Evolutionary conservation across 164 flowering plant genomes (phyloP).

Genomic region (Umbellularia californica): DNA sequence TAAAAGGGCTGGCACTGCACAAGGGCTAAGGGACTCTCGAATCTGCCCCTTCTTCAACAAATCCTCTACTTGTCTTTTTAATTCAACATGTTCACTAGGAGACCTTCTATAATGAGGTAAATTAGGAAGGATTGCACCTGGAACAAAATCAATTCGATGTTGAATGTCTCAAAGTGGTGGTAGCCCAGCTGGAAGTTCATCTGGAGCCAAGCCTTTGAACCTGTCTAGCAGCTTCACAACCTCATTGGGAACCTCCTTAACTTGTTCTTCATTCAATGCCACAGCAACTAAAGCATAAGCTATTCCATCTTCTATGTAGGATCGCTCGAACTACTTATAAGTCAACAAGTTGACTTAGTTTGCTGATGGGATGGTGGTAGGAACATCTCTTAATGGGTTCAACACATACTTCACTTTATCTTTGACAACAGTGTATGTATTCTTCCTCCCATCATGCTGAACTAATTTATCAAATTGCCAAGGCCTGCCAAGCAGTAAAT

Average conservation of each 20-base stretch:
- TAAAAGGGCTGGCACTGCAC: background rate
- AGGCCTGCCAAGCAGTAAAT: background rate
- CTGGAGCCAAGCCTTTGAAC: background rate
- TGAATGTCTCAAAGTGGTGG: background rate
- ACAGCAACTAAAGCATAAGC: background rate
- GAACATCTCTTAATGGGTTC: background rate
- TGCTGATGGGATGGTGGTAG: too few relatives aligned
- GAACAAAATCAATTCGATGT: constrained; percentile 1
- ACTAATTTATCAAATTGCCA: background rate
- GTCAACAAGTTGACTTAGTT: background rate
- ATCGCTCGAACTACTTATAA: background rate
- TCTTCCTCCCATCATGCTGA: background rate
- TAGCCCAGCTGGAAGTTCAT: background rate
- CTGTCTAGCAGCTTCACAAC: background rate
- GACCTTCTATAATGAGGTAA: background rate
- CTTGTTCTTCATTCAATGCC: background rate
- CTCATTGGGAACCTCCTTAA: background rate
- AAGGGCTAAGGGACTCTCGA: background rate
- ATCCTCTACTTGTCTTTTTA: background rate
- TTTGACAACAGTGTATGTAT: background rate
- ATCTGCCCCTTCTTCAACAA: background rate
- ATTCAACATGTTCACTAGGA: background rate
- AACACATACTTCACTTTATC: background rate
- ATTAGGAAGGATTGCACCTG: background rate
- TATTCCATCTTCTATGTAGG: background rate